Percentiles rank a stretch among this genome's conserved stretches.
Conservation (phyloP, 352 stramenopile species). For the Globisporangium acanthophoron region DNA sequence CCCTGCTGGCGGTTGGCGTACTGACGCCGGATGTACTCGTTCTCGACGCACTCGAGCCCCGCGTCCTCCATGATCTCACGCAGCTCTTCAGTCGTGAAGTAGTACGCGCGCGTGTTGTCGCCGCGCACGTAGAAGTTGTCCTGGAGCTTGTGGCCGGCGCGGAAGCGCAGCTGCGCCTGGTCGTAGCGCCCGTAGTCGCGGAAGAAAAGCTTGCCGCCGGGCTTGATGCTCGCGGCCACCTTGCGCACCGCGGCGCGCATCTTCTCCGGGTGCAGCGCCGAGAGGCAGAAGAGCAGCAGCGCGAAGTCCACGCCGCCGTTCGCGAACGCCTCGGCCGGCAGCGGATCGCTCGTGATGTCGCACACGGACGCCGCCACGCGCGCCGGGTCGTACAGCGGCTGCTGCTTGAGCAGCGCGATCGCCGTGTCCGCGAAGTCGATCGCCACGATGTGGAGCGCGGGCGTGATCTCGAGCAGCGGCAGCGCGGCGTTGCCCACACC, state of each 20-base stretch:
- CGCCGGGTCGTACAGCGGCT: conserved; percentile 71
- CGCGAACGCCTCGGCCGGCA: conserved; percentile 44
- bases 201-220: conserved; percentile 87
- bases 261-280: conserved; percentile 86
- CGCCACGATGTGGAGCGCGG: conserved; percentile 80
- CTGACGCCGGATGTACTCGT: conserved; percentile 85
- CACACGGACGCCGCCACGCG: conserved; percentile 72
- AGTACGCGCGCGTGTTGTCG: conserved; percentile 95
- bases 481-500: conserved; percentile 94
- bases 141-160: conserved; percentile 79
- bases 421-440: conserved; percentile 92
- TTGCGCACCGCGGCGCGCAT: conserved; percentile 86
- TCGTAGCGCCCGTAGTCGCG: conserved; percentile 95
- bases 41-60: conserved; percentile 63
- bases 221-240: conserved; percentile 71
- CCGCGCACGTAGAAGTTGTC: conserved; percentile 95
- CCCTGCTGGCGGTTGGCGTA: conserved; percentile 85
- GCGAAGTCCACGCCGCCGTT: conserved; percentile 78
- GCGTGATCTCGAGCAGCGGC: conserved; percentile 91
- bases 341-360: conserved; percentile 78
- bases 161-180: conserved; percentile 93
- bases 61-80: conserved; percentile 47
- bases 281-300: conserved; percentile 88
- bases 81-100: conserved; percentile 89
- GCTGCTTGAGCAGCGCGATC: conserved; percentile 89